Percentiles rank a stretch among this genome's conserved stretches.
These are phyloP conservation scores for Taphrina communis DNA, from an alignment of 1,139 yeast genomes.

Conservation along the genomic window DNA sequence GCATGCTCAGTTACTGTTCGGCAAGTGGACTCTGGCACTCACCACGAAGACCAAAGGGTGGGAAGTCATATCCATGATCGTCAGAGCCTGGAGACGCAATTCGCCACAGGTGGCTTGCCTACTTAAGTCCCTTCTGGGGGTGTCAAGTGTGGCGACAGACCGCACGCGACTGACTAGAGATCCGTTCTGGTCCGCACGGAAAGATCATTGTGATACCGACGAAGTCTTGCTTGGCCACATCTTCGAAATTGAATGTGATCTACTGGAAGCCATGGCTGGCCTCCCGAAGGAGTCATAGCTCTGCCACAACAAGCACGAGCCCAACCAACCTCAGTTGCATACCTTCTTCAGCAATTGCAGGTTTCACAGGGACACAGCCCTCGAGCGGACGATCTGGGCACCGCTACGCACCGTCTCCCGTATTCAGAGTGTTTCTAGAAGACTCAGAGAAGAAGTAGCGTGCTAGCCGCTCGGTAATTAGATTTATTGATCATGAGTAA, in stretches of 20 bases:
- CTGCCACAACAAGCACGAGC: not conserved
- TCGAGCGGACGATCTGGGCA: too few relatives aligned
- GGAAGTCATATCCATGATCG: not conserved
- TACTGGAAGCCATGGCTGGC: not conserved
- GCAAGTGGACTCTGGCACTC: not conserved
- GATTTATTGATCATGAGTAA: too few relatives aligned
- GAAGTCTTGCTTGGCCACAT: not conserved
- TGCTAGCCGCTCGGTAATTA: too few relatives aligned
- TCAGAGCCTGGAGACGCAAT: not conserved
- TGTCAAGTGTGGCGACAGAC: slow-evolving; percentile 9
- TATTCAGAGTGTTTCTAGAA: too few relatives aligned
- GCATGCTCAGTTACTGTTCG: not conserved
- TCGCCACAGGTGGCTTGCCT: slow-evolving; percentile 23
- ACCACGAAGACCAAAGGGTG: not conserved
- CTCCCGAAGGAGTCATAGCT: not conserved
- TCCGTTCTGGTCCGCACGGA: not conserved
- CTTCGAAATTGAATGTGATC: not conserved
- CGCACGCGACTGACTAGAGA: slow-evolving; percentile 10
- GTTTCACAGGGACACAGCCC: too few relatives aligned
- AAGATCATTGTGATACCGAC: not conserved
- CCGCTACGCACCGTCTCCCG: too few relatives aligned
- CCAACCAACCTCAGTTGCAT: too few relatives aligned
- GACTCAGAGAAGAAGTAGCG: too few relatives aligned
- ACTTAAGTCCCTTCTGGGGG: not conserved
- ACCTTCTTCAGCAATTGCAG: too few relatives aligned